Evolutionary conservation across 768 basidiomycete species (phyloP).

Genomic region (Pleurotus pulmonarius): DNA sequence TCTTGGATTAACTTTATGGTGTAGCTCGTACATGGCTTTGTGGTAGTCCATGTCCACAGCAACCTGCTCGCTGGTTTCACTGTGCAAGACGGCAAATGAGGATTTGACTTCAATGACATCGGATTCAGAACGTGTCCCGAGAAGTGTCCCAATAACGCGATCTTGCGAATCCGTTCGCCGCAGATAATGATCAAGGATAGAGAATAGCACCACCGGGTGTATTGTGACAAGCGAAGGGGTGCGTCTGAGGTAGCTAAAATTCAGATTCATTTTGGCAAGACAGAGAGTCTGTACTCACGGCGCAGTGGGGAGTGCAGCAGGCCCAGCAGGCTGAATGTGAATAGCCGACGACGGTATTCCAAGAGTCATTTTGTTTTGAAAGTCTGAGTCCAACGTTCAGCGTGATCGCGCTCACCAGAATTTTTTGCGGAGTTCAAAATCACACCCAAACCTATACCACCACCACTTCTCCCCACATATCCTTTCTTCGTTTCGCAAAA

Average conservation of each 20-base stretch:
- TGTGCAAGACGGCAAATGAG: conserved; percentile 90
- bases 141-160: conserved; percentile 92
- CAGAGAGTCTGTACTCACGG: conserved; percentile 28
- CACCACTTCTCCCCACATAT: conserved; percentile 15
- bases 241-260: conserved; percentile 40
- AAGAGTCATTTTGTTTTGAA: conserved; percentile 39
- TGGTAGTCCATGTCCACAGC: conserved; percentile 98
- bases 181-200: conserved; percentile 95
- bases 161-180: conserved; percentile 78
- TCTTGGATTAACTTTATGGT: conserved; percentile 78
- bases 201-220: conserved; percentile 90
- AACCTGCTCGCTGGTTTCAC: conserved; percentile 88
- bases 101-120: conserved; percentile 72
- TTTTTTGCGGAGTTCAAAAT: conserved; percentile 33
- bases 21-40: conserved; percentile 86
- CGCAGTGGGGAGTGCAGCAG: conserved; percentile 26
- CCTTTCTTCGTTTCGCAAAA: conserved; percentile 3
- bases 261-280: not conserved
- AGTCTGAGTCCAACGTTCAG: conserved; percentile 1
- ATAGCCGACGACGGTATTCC: conserved; percentile 48
- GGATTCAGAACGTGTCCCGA: conserved; percentile 71
- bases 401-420: not conserved
- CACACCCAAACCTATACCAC: conserved; percentile 16
- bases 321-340: conserved; percentile 36
- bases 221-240: conserved; percentile 74